phyloP scores from a whole-genome alignment of 495 filamentous ascomycete genomes.

The Talaromyces borbonicus region DNA sequence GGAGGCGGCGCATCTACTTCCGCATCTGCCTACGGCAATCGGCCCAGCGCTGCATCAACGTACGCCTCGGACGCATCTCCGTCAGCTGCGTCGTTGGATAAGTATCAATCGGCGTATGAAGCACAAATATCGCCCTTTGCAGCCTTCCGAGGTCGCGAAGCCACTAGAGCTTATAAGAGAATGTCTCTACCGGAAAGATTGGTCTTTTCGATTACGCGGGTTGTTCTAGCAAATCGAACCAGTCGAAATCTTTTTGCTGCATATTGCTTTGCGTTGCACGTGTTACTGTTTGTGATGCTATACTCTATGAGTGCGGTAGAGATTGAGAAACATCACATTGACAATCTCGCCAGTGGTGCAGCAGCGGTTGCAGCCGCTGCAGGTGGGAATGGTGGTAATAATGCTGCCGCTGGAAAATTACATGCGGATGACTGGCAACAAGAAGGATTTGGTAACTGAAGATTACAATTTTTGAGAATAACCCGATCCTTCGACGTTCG shows the following conservation, averaged over 20 bases:
- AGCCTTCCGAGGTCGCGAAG: constrained; percentile 85
- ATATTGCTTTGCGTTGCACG: constrained; percentile 82
- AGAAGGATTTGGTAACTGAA: constrained; percentile 39
- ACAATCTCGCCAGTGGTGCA: constrained; percentile 27
- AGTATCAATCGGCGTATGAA: constrained; percentile 91
- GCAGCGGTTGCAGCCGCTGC: constrained; percentile 34
- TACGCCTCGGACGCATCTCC: constrained; percentile 48
- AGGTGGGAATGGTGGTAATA: constrained; percentile 23
- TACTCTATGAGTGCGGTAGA: constrained; percentile 69
- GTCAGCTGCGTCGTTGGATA: constrained; percentile 62
- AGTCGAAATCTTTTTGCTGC: constrained; percentile 92
- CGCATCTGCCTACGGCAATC: constrained; percentile 59
- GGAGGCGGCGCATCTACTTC: constrained; percentile 52
- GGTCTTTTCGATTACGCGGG: constrained; percentile 81
- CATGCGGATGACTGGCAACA: constrained; percentile 52
- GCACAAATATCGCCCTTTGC: constrained; percentile 92
- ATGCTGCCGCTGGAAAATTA: constrained; percentile 30
- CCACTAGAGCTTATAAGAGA: constrained; percentile 81
- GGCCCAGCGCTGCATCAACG: constrained; percentile 66
- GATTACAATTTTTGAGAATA: not conserved
- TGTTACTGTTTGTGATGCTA: constrained; percentile 76
- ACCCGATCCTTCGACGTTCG: not conserved
- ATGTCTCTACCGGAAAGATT: constrained; percentile 87
- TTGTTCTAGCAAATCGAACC: constrained; percentile 81
- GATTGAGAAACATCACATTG: constrained; percentile 44